These are phyloP conservation scores for Saccharomycopsis vini DNA, from an alignment of 805 yeast species.

Conservation along the genomic window DNA sequence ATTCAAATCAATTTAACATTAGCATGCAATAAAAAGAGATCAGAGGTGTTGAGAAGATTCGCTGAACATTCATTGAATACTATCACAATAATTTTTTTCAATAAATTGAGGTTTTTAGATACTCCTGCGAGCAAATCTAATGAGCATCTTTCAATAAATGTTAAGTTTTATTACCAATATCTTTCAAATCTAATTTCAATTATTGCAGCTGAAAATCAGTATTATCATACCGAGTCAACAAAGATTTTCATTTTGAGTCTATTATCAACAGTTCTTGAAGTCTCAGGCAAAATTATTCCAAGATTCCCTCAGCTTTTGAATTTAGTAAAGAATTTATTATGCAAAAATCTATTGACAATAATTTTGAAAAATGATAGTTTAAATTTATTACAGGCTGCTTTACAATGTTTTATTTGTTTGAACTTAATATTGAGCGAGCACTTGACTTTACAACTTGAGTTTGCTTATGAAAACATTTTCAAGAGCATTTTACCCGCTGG, in stretches of 20 bases:
- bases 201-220: slow-evolving; percentile 72
- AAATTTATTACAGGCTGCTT: slow-evolving; percentile 60
- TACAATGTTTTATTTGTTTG: slow-evolving; percentile 67
- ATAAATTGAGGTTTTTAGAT: slow-evolving; percentile 47
- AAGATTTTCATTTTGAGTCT: slow-evolving; percentile 74
- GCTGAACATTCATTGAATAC: slow-evolving; percentile 76
- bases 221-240: slow-evolving; percentile 80
- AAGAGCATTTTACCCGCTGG: slow-evolving; percentile 41
- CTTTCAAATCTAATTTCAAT: slow-evolving; percentile 68
- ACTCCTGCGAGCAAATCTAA: slow-evolving; percentile 29
- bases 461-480: slow-evolving; percentile 56
- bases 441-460: slow-evolving; percentile 74
- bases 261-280: slow-evolving; percentile 72
- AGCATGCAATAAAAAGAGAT: slow-evolving; percentile 86
- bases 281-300: slow-evolving; percentile 53
- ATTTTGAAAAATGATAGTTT: slow-evolving; percentile 69
- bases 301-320: slow-evolving; percentile 44
- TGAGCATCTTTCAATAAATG: slow-evolving; percentile 54
- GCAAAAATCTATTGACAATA: slow-evolving; percentile 74
- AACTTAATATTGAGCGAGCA: slow-evolving; percentile 55
- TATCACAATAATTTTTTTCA: slow-evolving; percentile 62
- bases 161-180: slow-evolving; percentile 40
- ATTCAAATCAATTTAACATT: slow-evolving; percentile 84
- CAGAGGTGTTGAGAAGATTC: slow-evolving; percentile 79
- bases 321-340: slow-evolving; percentile 70